Conservation (phyloP, 257 asterid genomes). For the Nemophila menziesii region DNA sequence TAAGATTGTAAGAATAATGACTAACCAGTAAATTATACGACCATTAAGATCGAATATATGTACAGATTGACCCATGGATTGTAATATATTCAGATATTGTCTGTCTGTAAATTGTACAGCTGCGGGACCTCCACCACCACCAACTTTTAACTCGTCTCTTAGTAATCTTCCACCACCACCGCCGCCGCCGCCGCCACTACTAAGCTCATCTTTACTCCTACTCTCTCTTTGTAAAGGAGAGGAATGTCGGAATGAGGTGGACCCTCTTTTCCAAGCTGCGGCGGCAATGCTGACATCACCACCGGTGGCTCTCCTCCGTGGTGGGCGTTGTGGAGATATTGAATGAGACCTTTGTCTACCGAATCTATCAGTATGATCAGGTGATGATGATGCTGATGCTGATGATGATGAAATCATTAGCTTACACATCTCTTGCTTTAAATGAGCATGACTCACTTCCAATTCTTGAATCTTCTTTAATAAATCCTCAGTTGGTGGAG, state of each 20-base stretch:
- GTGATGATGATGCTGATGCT: constrained; percentile 20
- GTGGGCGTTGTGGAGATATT: constrained; percentile 59
- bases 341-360: constrained; percentile 67
- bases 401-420: constrained; percentile 33
- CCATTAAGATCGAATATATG: constrained; percentile 52
- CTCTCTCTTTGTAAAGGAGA: constrained; percentile 83
- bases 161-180: not conserved
- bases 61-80: constrained; percentile 83
- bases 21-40: constrained; percentile 80
- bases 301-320: constrained; percentile 25
- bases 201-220: constrained; percentile 16
- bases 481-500: constrained; percentile 66
- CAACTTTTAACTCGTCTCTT: too few relatives aligned
- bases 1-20: constrained; percentile 4
- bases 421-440: constrained; percentile 71
- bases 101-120: constrained; percentile 54
- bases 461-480: constrained; percentile 78
- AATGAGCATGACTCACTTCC: constrained; percentile 67
- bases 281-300: constrained; percentile 26
- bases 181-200: constrained; percentile 11
- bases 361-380: constrained; percentile 5
- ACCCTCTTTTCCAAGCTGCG: constrained; percentile 49
- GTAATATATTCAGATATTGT: constrained; percentile 77
- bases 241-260: constrained; percentile 49
- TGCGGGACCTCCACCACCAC: constrained; percentile 28